Percentiles rank a stretch among this genome's conserved stretches.
Evolutionary conservation across 2,329 filamentous ascomycete genomes (phyloP).

Genomic region (Amauroascus niger): DNA sequence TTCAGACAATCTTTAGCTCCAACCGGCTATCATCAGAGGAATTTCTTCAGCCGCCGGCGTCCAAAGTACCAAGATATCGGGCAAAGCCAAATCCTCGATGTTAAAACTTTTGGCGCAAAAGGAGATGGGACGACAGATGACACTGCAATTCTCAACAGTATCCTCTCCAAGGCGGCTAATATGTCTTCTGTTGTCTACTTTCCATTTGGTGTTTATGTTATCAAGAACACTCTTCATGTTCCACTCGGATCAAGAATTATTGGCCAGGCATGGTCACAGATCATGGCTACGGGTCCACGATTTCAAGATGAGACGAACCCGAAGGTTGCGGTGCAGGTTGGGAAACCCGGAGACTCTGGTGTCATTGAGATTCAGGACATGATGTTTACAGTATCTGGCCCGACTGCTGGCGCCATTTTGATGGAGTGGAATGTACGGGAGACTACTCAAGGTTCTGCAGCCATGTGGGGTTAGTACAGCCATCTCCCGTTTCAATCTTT

Average conservation of each 20-base stretch:
- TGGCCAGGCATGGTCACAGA: conserved; percentile 43
- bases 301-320: conserved; percentile 24
- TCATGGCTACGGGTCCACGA: conserved; percentile 26
- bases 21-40: background rate
- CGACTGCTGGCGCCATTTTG: conserved; percentile 30
- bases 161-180: conserved; percentile 17
- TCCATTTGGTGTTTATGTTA: conserved; percentile 62
- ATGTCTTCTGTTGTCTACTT: conserved; percentile 53
- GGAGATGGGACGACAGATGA: conserved; percentile 47
- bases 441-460: conserved; percentile 19
- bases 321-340: conserved; percentile 21
- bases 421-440: conserved; percentile 32
- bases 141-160: conserved; percentile 18
- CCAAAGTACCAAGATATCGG: background rate
- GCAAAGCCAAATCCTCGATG: background rate
- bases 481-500: background rate
- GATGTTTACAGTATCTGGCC: conserved; percentile 28
- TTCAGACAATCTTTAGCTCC: background rate
- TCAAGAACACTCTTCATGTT: conserved; percentile 60
- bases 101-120: conserved; percentile 28
- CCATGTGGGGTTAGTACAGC: conserved; percentile 3
- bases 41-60: background rate
- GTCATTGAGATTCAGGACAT: conserved; percentile 32
- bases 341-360: conserved; percentile 25
- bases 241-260: conserved; percentile 50